Evolutionary conservation across 352 stramenopile species (phyloP).

Genomic region (Globisporangium emineosum): DNA sequence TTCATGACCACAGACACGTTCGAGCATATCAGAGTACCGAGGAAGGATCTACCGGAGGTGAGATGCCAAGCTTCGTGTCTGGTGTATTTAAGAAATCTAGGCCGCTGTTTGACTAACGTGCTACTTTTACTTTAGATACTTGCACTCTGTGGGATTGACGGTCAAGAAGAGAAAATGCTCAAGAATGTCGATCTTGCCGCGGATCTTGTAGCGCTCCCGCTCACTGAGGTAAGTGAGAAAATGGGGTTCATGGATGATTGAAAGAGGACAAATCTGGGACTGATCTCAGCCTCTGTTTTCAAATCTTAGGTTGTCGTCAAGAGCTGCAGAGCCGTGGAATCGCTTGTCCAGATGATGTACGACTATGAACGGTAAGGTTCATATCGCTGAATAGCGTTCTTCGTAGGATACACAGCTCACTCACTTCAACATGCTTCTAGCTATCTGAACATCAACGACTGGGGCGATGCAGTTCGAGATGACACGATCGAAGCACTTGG

Average conservation of each 20-base stretch:
- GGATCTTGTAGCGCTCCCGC: conserved; percentile 53
- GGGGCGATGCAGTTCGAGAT: conserved; percentile 68
- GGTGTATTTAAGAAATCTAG: background rate
- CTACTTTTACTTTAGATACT: conserved; percentile 29
- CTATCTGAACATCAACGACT: conserved; percentile 78
- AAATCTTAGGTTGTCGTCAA: conserved; percentile 47
- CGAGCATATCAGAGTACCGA: conserved; percentile 45
- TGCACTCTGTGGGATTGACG: conserved; percentile 49
- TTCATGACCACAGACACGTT: conserved; percentile 74
- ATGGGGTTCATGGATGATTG: background rate
- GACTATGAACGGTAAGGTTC: conserved; percentile 57
- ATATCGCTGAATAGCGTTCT: background rate
- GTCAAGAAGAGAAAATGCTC: conserved; percentile 49
- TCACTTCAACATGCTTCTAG: conserved; percentile 16
- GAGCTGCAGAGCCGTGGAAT: conserved; percentile 59
- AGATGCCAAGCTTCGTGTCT: background rate
- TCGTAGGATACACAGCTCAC: background rate
- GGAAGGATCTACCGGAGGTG: conserved; percentile 42
- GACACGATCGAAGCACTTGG: conserved; percentile 75
- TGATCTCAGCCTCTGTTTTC: background rate
- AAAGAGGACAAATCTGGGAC: background rate
- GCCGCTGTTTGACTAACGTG: background rate
- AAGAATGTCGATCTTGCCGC: conserved; percentile 49
- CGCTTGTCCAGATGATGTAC: conserved; percentile 73
- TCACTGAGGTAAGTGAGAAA: conserved; percentile 43